Conservation (phyloP, 2,329 filamentous ascomycete species). For the Orbilia oligospora region DNA sequence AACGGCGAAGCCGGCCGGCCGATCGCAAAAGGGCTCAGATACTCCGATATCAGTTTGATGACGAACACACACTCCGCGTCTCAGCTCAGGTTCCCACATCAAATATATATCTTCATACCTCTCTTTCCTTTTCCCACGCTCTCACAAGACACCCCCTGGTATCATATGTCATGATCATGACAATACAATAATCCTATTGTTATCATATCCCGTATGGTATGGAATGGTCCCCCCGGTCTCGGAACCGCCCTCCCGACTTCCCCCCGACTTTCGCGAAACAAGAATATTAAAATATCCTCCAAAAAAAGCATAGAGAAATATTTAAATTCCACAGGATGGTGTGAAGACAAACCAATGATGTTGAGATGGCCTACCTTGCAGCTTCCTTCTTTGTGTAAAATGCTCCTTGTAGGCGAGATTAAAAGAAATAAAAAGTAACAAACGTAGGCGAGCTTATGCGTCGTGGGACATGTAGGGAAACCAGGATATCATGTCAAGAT, state of each 20-base stretch:
- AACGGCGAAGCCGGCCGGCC: slow-evolving; percentile 19
- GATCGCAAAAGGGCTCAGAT: not conserved
- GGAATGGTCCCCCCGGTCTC: not conserved
- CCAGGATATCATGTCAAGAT: slow-evolving; percentile 29
- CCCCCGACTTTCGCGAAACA: slow-evolving; percentile 9
- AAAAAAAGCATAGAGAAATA: slow-evolving; percentile 7
- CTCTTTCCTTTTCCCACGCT: not conserved
- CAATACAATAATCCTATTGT: slow-evolving; percentile 21
- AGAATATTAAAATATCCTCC: slow-evolving; percentile 2
- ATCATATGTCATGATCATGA: slow-evolving; percentile 22
- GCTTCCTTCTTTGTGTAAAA: not conserved
- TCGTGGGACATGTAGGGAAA: not conserved
- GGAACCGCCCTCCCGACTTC: slow-evolving; percentile 23
- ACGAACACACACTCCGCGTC: not conserved
- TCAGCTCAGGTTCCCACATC: not conserved
- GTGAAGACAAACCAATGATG: not conserved
- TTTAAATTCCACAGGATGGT: slow-evolving; percentile 15
- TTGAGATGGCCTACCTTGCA: not conserved
- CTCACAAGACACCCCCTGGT: slow-evolving; percentile 2
- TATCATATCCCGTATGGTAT: not conserved
- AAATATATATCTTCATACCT: not conserved
- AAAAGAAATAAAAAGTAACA: no score
- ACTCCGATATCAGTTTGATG: not conserved
- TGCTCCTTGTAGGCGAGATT: slow-evolving; percentile 6
- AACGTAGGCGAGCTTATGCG: slow-evolving; percentile 12